Conservation (phyloP, 768 basidiomycete species). For the Xerocomellus amylosporus region DNA sequence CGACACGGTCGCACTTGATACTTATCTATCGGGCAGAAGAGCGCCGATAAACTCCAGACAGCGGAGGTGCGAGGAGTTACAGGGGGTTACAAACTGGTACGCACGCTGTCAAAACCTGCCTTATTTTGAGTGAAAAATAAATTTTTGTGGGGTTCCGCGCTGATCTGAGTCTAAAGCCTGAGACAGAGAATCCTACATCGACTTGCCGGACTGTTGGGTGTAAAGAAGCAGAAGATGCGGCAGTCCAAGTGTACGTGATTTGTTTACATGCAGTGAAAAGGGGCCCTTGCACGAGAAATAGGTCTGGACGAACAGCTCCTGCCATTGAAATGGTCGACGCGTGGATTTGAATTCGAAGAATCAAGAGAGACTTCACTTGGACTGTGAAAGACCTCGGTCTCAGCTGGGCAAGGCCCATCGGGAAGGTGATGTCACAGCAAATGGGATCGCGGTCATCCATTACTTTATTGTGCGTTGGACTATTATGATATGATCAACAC, state of each 20-base stretch:
- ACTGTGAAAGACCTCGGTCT: constrained; percentile 23
- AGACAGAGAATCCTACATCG: constrained; percentile 15
- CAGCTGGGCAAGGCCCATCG: constrained; percentile 11
- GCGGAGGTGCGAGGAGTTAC: constrained; percentile 9
- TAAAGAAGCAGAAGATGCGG: constrained; percentile 6
- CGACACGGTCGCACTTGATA: constrained; percentile 11
- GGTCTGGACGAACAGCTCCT: neutral
- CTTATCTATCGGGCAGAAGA: constrained; percentile 3
- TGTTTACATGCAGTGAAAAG: constrained; percentile 15
- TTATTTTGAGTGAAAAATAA: constrained; percentile 9
- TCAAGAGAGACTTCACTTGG: constrained; percentile 14
- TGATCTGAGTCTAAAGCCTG: constrained; percentile 25
- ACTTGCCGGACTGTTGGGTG: constrained; percentile 9
- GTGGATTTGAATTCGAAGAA: constrained; percentile 8
- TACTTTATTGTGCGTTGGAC: neutral
- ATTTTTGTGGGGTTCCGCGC: constrained; percentile 9
- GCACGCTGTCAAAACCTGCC: constrained; percentile 25
- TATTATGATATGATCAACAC: constrained; percentile 1
- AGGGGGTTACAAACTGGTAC: neutral
- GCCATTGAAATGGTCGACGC: constrained; percentile 7
- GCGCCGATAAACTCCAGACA: constrained; percentile 13
- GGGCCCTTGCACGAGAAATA: constrained; percentile 27
- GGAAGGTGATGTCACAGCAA: constrained; percentile 20
- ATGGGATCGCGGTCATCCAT: constrained; percentile 16
- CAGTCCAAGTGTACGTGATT: constrained; percentile 27